Evolutionary conservation across 2,329 filamentous ascomycete species (phyloP).

Genomic region (Aspergillus piperis): DNA sequence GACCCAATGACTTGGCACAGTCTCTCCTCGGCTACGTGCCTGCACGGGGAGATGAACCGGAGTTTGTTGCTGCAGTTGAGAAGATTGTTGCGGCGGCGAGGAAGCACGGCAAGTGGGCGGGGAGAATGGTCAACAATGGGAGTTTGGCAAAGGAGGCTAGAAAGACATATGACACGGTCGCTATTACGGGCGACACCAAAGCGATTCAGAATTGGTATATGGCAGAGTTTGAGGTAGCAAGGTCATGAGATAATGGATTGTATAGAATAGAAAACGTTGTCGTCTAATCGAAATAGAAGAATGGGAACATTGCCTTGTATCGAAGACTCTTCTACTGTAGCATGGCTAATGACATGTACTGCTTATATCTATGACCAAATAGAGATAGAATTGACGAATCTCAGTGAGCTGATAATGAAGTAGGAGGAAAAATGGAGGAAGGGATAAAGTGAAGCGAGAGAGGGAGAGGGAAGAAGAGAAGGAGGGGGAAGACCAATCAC

Average conservation of each 20-base stretch:
- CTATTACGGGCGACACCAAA: slow-evolving; percentile 50
- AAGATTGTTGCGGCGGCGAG: slow-evolving; percentile 60
- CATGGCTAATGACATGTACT: too few relatives aligned
- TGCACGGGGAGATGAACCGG: slow-evolving; percentile 55
- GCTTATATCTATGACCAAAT: too few relatives aligned
- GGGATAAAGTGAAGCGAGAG: too few relatives aligned
- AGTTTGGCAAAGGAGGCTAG: slow-evolving; percentile 43
- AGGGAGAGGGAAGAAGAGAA: too few relatives aligned
- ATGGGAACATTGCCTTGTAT: too few relatives aligned
- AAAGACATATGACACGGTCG: slow-evolving; percentile 47
- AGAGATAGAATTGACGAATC: too few relatives aligned
- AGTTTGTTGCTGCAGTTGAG: slow-evolving; percentile 61
- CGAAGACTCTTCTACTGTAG: too few relatives aligned
- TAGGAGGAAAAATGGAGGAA: too few relatives aligned
- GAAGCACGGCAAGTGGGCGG: slow-evolving; percentile 66
- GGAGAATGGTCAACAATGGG: slow-evolving; percentile 53
- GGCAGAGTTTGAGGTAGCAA: slow-evolving; percentile 43
- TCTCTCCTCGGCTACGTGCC: slow-evolving; percentile 62
- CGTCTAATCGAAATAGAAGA: too few relatives aligned
- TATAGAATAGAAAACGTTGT: too few relatives aligned
- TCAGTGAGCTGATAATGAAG: too few relatives aligned
- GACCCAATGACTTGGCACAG: slow-evolving; percentile 30
- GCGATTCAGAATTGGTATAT: slow-evolving; percentile 56
- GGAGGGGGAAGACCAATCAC: too few relatives aligned
- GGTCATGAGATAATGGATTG: slow-evolving; percentile 27